These are phyloP conservation scores for Aspergillus tanneri DNA, from an alignment of 2,329 filamentous ascomycete genomes.

Conservation along the genomic window DNA sequence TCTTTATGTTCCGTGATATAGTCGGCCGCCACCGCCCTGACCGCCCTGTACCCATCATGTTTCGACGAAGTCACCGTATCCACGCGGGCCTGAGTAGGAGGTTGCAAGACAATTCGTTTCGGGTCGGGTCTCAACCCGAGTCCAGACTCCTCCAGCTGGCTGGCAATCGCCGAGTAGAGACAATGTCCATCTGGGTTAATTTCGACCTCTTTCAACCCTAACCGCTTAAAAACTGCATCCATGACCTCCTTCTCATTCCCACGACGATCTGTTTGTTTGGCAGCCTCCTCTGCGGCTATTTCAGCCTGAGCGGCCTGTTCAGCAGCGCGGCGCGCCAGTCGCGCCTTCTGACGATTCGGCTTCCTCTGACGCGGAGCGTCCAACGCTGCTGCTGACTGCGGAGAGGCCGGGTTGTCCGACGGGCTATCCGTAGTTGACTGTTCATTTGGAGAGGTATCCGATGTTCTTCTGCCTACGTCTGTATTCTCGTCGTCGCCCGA, in stretches of 20 bases:
- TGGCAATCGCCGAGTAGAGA: constrained; percentile 85
- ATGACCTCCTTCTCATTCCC: constrained; percentile 69
- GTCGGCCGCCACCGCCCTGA: constrained; percentile 69
- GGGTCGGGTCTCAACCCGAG: constrained; percentile 40
- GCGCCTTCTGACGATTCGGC: constrained; percentile 86
- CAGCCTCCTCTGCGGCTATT: constrained; percentile 72
- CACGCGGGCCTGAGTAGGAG: constrained; percentile 31
- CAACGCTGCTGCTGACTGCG: constrained; percentile 12
- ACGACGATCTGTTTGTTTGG: constrained; percentile 69
- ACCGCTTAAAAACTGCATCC: constrained; percentile 61
- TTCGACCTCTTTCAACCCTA: constrained; percentile 69
- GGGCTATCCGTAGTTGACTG: no score
- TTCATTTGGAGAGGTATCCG: constrained; percentile 7
- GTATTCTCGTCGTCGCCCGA: constrained; percentile 10
- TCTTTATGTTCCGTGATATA: constrained; percentile 74
- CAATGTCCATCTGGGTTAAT: constrained; percentile 93
- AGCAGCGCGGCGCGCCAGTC: constrained; percentile 82
- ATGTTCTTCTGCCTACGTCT: constrained; percentile 9
- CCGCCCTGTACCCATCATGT: constrained; percentile 60
- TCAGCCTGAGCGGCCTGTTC: constrained; percentile 70
- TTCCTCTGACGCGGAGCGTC: constrained; percentile 57
- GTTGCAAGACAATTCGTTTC: constrained; percentile 32
- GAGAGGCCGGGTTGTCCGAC: no score
- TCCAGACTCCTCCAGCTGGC: constrained; percentile 64
- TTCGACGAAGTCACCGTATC: constrained; percentile 37